phyloP scores from a whole-genome alignment of 2,329 filamentous ascomycete genomes.

The Lecanicillium sp. region DNA sequence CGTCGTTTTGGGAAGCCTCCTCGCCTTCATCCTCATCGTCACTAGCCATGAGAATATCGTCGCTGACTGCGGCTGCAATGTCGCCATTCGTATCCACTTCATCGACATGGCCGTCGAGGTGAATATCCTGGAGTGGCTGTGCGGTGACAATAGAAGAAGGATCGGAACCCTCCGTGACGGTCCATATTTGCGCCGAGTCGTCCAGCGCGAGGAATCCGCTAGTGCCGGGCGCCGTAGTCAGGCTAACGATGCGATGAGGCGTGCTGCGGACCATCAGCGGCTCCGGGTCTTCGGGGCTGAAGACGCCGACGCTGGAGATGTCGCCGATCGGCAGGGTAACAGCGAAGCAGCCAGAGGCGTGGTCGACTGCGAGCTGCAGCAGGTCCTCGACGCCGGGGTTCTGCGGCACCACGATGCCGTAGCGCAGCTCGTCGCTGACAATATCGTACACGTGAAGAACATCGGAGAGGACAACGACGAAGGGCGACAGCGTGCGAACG shows the following conservation, averaged over 20 bases:
- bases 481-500: constrained; percentile 66
- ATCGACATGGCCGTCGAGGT: constrained; percentile 34
- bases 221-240: constrained; percentile 57
- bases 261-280: constrained; percentile 54
- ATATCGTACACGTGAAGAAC: constrained; percentile 77
- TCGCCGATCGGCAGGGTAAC: constrained; percentile 46
- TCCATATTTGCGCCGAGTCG: constrained; percentile 66
- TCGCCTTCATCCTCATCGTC: constrained; percentile 36
- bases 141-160: constrained; percentile 46
- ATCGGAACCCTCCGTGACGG: constrained; percentile 53
- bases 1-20: constrained; percentile 30
- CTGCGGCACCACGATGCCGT: constrained; percentile 53
- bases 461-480: constrained; percentile 69
- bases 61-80: constrained; percentile 22
- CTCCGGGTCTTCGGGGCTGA: constrained; percentile 53
- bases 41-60: constrained; percentile 37
- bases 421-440: constrained; percentile 68
- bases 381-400: constrained; percentile 36
- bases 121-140: constrained; percentile 49
- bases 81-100: constrained; percentile 20
- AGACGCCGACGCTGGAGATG: constrained; percentile 58
- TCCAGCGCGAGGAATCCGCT: constrained; percentile 74
- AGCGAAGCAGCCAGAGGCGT: constrained; percentile 58
- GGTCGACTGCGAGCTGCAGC: constrained; percentile 67
- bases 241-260: constrained; percentile 55